phyloP scores from a whole-genome alignment of 208 protist species.

The Trypanosoma grayi region DNA sequence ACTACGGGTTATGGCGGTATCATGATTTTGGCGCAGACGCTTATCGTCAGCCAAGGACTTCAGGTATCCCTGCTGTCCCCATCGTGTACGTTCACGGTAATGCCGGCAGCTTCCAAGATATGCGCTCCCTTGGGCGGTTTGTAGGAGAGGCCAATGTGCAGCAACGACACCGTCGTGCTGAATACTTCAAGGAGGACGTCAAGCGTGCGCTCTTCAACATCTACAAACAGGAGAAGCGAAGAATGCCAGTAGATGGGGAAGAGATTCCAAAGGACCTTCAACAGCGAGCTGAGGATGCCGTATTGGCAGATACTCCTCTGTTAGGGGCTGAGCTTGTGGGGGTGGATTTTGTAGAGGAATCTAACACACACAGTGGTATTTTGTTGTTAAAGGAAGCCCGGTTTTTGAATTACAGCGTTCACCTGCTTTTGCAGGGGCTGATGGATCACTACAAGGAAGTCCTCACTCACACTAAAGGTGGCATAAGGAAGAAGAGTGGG shows the following conservation, averaged over 20 bases:
- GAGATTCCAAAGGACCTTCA: constrained; percentile 33
- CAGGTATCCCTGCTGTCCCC: constrained; percentile 42
- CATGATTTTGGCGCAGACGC: constrained; percentile 63
- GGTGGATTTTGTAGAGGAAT: constrained; percentile 73
- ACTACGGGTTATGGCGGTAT: constrained; percentile 60
- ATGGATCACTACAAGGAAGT: constrained; percentile 38
- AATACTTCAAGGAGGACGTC: constrained; percentile 40
- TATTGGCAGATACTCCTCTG: constrained; percentile 43
- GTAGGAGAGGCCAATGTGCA: constrained; percentile 57
- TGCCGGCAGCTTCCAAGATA: constrained; percentile 72
- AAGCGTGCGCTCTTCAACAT: constrained; percentile 25
- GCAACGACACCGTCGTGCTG: constrained; percentile 27
- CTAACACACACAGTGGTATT: constrained; percentile 56
- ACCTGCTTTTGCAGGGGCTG: constrained; percentile 47
- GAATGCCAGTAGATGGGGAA: constrained; percentile 30
- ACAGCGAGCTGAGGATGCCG: constrained; percentile 38
- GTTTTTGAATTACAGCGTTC: constrained; percentile 64
- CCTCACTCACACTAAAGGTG: constrained; percentile 12
- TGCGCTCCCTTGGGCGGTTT: constrained; percentile 67
- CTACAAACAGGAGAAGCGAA: constrained; percentile 9
- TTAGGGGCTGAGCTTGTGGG: constrained; percentile 60
- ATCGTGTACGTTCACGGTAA: constrained; percentile 81
- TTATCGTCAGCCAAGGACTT: constrained; percentile 26
- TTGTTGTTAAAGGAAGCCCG: constrained; percentile 60
- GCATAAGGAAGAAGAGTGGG: constrained; percentile 1